Conservation (phyloP, 2,329 filamentous ascomycete species). For the Aspergillus candidus region DNA sequence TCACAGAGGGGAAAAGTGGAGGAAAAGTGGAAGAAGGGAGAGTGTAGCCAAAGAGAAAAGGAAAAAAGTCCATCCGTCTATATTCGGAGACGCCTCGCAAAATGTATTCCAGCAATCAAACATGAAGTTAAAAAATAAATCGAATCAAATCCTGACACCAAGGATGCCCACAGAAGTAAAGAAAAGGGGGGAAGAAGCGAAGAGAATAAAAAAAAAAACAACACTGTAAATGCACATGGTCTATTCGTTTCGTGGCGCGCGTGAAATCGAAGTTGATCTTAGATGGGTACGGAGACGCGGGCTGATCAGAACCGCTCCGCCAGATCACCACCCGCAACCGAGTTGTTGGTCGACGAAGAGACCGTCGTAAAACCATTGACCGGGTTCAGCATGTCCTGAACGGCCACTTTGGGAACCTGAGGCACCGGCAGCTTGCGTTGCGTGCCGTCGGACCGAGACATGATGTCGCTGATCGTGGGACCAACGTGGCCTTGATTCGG, state of each 20-base stretch:
- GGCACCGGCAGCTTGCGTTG: slow-evolving; percentile 88
- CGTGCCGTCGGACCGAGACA: slow-evolving; percentile 78
- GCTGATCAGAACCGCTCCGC: slow-evolving; percentile 48
- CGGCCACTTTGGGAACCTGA: slow-evolving; percentile 77
- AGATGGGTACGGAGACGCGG: background rate
- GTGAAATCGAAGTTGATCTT: slow-evolving; percentile 20
- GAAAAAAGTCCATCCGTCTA: slow-evolving; percentile 20
- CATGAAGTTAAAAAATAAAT: slow-evolving; percentile 4
- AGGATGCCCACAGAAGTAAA: slow-evolving; percentile 24
- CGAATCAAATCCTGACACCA: slow-evolving; percentile 27
- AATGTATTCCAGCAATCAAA: slow-evolving; percentile 12
- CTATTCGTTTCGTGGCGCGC: slow-evolving; percentile 36
- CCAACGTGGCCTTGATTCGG: slow-evolving; percentile 56
- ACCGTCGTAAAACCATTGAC: slow-evolving; percentile 64
- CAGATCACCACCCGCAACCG: slow-evolving; percentile 66
- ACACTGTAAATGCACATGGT: slow-evolving; percentile 35
- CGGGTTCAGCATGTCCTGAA: slow-evolving; percentile 73
- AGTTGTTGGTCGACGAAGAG: slow-evolving; percentile 70
- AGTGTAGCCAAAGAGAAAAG: slow-evolving; percentile 14
- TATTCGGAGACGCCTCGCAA: slow-evolving; percentile 20
- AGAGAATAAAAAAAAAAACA: slow-evolving; percentile 20
- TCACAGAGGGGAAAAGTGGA: background rate
- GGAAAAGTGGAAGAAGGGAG: slow-evolving; percentile 9
- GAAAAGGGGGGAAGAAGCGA: too few species aligned
- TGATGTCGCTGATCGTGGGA: slow-evolving; percentile 84